phyloP scores from a whole-genome alignment of 2,329 filamentous ascomycete genomes.

The Tolypocladium paradoxum region DNA sequence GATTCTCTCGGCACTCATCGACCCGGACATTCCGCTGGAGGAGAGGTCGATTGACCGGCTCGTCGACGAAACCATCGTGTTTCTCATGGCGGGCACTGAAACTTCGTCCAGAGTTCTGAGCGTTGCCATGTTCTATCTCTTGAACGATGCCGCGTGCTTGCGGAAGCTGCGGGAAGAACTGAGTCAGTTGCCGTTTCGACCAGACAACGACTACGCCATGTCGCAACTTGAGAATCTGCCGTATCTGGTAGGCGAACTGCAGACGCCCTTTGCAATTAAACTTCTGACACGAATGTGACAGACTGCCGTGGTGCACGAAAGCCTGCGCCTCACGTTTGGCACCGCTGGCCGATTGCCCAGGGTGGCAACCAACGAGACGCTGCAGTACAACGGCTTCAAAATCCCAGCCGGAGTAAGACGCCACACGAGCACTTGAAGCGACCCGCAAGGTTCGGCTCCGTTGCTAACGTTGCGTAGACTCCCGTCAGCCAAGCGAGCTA shows the following conservation, averaged over 20 bases:
- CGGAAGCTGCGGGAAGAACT: conserved; percentile 6
- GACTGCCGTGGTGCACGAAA: not conserved
- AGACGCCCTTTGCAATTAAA: not conserved
- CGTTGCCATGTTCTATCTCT: conserved; percentile 5
- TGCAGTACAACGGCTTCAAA: not conserved
- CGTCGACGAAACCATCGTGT: conserved; percentile 7
- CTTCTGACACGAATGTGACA: not conserved
- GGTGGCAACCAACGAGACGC: not conserved
- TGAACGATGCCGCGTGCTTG: conserved; percentile 2
- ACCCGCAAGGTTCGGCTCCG: not conserved
- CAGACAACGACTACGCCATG: conserved; percentile 3
- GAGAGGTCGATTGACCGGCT: not conserved
- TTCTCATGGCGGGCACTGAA: conserved; percentile 10
- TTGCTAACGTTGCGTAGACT: not conserved
- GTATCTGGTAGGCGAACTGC: conserved; percentile 5
- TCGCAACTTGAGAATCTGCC: conserved; percentile 6
- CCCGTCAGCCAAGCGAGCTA: too few relatives aligned
- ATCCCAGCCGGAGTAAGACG: not conserved
- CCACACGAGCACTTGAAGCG: not conserved
- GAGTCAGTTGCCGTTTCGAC: conserved; percentile 1
- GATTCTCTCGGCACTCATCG: not conserved
- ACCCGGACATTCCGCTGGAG: not conserved
- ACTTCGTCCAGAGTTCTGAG: conserved; percentile 6
- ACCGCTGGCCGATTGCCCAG: not conserved
- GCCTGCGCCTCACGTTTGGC: not conserved